Percentiles rank a stretch among this genome's conserved stretches.
Evolutionary conservation across 2,329 filamentous ascomycete genomes (phyloP).

Genomic region (Aspergillus carbonarius): DNA sequence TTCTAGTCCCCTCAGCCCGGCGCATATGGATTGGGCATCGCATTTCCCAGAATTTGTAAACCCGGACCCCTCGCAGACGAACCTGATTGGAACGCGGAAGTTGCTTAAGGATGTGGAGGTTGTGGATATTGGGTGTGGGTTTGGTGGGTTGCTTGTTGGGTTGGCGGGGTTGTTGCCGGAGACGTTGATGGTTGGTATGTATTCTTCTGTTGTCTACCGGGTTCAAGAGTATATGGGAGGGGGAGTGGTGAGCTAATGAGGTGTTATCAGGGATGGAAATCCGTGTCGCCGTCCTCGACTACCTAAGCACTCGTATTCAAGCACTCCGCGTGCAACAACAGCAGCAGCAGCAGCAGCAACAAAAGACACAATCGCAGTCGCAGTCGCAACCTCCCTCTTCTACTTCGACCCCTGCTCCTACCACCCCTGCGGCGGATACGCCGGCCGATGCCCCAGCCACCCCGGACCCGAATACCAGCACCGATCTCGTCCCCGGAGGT

Average conservation of each 20-base stretch:
- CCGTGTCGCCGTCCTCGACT: slow-evolving; percentile 83
- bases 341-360: slow-evolving; percentile 26
- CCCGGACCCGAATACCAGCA: neutral
- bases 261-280: slow-evolving; percentile 77
- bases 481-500: slow-evolving; percentile 34
- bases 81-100: slow-evolving; percentile 34
- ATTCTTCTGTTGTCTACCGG: neutral
- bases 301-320: slow-evolving; percentile 81
- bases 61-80: slow-evolving; percentile 35
- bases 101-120: slow-evolving; percentile 76
- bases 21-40: slow-evolving; percentile 85
- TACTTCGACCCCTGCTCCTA: slow-evolving; percentile 3
- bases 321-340: slow-evolving; percentile 63
- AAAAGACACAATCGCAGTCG: slow-evolving; percentile 1
- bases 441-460: neutral
- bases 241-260: neutral
- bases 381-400: slow-evolving; percentile 5
- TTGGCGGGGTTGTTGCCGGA: slow-evolving; percentile 79
- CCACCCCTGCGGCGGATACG: slow-evolving; percentile 5
- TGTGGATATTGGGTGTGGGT: slow-evolving; percentile 95
- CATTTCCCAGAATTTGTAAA: slow-evolving; percentile 74
- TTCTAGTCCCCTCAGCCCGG: slow-evolving; percentile 71
- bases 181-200: slow-evolving; percentile 74
- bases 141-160: slow-evolving; percentile 85
- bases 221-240: neutral